Conservation (phyloP, 1,284 basidiomycete genomes). For the Trichosporon coremiiforme region DNA sequence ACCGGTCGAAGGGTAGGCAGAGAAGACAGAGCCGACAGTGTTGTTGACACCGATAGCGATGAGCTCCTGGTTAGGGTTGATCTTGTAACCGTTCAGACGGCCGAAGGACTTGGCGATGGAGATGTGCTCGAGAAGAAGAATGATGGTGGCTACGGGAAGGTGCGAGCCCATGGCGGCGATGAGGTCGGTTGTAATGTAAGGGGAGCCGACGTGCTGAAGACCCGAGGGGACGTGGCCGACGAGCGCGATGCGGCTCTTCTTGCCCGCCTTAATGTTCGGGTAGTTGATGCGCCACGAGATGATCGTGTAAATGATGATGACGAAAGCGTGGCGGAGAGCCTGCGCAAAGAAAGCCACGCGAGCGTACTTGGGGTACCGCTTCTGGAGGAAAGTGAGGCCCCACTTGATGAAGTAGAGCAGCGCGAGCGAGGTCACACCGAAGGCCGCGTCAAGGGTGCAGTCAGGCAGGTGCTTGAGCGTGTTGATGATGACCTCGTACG, state of each 20-base stretch:
- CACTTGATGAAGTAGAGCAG: constrained; percentile 74
- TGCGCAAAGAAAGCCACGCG: constrained; percentile 85
- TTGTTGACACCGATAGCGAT: constrained; percentile 90
- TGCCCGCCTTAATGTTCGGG: constrained; percentile 58
- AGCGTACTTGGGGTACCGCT: constrained; percentile 69
- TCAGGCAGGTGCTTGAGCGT: constrained; percentile 73
- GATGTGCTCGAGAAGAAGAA: constrained; percentile 94
- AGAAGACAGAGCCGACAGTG: constrained; percentile 74
- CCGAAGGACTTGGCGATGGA: constrained; percentile 96
- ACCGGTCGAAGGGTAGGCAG: constrained; percentile 94
- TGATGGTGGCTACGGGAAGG: constrained; percentile 89
- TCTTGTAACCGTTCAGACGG: constrained; percentile 93
- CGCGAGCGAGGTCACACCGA: constrained; percentile 70
- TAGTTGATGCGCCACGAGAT: constrained; percentile 81
- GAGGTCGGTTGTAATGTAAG: constrained; percentile 67
- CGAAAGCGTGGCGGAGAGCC: constrained; percentile 81
- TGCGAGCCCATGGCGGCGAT: constrained; percentile 72
- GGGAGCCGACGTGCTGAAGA: constrained; percentile 73
- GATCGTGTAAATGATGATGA: constrained; percentile 80
- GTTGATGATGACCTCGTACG: constrained; percentile 92
- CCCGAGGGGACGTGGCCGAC: constrained; percentile 80
- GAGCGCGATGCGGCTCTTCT: constrained; percentile 76
- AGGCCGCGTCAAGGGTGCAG: constrained; percentile 81
- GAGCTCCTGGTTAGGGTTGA: constrained; percentile 95
- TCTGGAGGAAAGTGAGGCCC: constrained; percentile 63